Conservation (phyloP, 441 rosid species). For the Syzygium malaccense region DNA sequence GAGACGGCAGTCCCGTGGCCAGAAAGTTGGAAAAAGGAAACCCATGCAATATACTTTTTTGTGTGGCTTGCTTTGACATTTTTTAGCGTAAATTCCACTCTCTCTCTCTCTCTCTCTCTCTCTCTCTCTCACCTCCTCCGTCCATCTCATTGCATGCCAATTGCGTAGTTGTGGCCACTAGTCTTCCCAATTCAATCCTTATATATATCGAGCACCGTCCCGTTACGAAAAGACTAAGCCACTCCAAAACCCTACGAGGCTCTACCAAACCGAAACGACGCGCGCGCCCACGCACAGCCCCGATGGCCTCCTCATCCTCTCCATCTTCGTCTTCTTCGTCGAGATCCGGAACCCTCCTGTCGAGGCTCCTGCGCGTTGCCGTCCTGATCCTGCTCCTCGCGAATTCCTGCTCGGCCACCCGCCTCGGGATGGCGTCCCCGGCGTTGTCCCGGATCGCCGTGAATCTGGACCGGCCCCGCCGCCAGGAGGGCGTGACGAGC, state of each 20-base stretch:
- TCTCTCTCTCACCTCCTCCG: neutral
- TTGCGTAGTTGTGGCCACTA: neutral
- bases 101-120: neutral
- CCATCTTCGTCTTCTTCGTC: slow-evolving; percentile 7
- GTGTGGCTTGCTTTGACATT: neutral
- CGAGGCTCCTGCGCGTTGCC: neutral
- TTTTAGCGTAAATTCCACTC: neutral
- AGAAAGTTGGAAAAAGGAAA: neutral
- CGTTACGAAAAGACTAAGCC: no score
- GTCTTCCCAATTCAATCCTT: neutral
- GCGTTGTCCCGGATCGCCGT: neutral
- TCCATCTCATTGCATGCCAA: neutral
- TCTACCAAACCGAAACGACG: neutral
- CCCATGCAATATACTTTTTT: neutral
- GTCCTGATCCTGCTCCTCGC: slow-evolving; percentile 20
- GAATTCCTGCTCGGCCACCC: slow-evolving; percentile 21
- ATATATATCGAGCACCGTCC: neutral
- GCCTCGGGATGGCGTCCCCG: slow-evolving; percentile 24
- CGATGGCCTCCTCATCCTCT: slow-evolving; percentile 1
- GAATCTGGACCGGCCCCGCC: slow-evolving; percentile 11
- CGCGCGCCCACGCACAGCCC: neutral
- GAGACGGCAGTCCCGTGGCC: neutral
- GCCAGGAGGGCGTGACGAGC: slow-evolving; percentile 22
- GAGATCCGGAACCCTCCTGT: slow-evolving; percentile 9
- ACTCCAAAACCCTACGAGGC: neutral